Percentiles rank a stretch among this genome's conserved stretches.
Conservation (phyloP, 805 yeast genomes). For the Wickerhamomyces queroliae region DNA sequence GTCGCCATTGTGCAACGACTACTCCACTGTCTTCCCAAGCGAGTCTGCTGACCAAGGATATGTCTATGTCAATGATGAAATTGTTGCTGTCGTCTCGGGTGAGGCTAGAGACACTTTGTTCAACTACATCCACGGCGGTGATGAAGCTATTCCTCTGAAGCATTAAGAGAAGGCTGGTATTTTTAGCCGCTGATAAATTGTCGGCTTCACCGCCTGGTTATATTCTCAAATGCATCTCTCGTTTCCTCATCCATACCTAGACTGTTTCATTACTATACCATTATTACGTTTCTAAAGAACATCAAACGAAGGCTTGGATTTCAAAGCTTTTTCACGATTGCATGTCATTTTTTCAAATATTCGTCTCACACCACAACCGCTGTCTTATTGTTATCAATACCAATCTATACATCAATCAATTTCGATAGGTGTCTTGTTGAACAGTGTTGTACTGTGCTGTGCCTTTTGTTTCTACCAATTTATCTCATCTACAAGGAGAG, state of each 20-base stretch:
- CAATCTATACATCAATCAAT: no score
- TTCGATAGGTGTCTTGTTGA: no score
- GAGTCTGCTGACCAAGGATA: slow-evolving; percentile 31
- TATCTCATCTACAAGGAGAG: no score
- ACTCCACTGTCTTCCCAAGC: slow-evolving; percentile 29
- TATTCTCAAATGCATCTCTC: neutral
- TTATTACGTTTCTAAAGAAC: no score
- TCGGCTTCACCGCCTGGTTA: neutral
- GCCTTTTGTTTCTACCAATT: no score
- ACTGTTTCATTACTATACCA: neutral
- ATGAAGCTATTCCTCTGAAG: neutral
- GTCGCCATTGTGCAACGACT: slow-evolving; percentile 23
- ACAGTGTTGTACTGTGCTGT: no score
- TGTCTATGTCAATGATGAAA: slow-evolving; percentile 27
- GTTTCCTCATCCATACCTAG: neutral
- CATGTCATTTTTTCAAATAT: neutral
- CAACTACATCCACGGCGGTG: neutral
- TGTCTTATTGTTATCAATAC: no score
- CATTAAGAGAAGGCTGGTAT: no score
- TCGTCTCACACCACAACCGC: no score
- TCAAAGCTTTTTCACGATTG: neutral
- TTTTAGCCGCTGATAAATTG: neutral
- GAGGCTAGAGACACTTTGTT: slow-evolving; percentile 28
- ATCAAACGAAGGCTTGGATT: neutral
- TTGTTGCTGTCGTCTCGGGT: slow-evolving; percentile 33